A percentile compares a stretch with the other conserved stretches of the same genome.
Conservation (phyloP, 768 basidiomycete genomes). For the Cystofilobasidium macerans region DNA sequence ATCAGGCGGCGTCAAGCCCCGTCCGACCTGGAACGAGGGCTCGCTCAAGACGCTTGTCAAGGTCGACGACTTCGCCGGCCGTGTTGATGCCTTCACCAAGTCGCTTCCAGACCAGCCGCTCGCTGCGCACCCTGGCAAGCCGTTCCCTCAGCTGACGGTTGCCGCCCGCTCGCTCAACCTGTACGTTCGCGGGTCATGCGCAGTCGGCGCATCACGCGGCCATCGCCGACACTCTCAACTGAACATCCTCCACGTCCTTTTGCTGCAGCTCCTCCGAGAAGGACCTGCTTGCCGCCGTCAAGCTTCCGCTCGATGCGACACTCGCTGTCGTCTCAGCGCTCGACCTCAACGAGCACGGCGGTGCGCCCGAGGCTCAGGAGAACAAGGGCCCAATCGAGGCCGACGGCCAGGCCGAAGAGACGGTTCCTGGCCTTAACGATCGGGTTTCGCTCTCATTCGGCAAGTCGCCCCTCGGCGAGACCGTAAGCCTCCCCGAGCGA, state of each 20-base stretch:
- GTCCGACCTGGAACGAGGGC: slow-evolving; percentile 31
- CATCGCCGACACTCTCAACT: no score
- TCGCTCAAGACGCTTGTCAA: slow-evolving; percentile 33
- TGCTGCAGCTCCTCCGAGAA: slow-evolving; percentile 9
- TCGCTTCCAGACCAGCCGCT: slow-evolving; percentile 34
- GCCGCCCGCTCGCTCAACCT: slow-evolving; percentile 7
- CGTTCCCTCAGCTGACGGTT: slow-evolving; percentile 37
- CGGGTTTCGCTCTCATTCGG: slow-evolving; percentile 15
- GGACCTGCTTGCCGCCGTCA: slow-evolving; percentile 15
- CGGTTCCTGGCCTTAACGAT: background rate
- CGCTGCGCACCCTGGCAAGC: slow-evolving; percentile 35
- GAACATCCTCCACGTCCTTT: no score
- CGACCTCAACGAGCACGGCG: slow-evolving; percentile 18
- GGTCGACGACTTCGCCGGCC: slow-evolving; percentile 33
- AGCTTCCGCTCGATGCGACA: slow-evolving; percentile 32
- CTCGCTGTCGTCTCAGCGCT: slow-evolving; percentile 30
- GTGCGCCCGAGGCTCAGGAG: background rate
- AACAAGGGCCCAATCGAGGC: background rate
- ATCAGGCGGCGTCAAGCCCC: slow-evolving; percentile 24
- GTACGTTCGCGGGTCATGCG: slow-evolving; percentile 7
- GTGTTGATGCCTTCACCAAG: slow-evolving; percentile 31
- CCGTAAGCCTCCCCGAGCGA: background rate
- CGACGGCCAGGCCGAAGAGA: slow-evolving; percentile 9
- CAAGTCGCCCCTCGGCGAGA: slow-evolving; percentile 23
- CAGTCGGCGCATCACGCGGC: no score